A percentile compares a stretch with the other conserved stretches of the same genome.
phyloP scores from a whole-genome alignment of 2,329 filamentous ascomycete species.

The Incumbomyces lentus region DNA sequence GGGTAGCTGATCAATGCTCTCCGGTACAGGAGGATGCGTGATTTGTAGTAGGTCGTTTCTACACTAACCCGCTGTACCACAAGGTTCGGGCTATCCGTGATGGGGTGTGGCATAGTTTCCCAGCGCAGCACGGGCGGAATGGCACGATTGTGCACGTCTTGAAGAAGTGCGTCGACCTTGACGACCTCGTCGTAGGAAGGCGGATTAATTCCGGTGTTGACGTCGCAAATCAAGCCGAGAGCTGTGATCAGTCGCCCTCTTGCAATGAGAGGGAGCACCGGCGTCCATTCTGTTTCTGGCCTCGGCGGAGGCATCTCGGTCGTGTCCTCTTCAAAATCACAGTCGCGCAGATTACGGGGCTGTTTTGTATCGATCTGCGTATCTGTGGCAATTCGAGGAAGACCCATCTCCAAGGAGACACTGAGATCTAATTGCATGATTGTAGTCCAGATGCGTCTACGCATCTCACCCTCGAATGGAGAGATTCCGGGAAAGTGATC shows the following conservation, averaged over 20 bases:
- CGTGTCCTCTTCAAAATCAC: conserved; percentile 46
- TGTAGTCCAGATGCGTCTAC: conserved; percentile 32
- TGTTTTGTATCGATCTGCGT: conserved; percentile 49
- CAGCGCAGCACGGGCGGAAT: conserved; percentile 22
- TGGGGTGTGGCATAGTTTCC: conserved; percentile 22
- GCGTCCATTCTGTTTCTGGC: conserved; percentile 44
- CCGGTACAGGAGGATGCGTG: conserved; percentile 22
- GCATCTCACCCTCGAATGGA: conserved; percentile 46
- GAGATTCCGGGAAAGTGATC: conserved; percentile 43
- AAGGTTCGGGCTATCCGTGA: conserved; percentile 22
- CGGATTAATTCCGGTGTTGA: conserved; percentile 26
- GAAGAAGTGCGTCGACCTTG: conserved; percentile 27
- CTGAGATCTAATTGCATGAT: conserved; percentile 48
- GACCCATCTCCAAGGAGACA: conserved; percentile 52
- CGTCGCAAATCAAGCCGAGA: conserved; percentile 30
- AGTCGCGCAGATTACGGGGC: conserved; percentile 50
- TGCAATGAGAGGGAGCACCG: conserved; percentile 28
- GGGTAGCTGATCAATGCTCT: conserved; percentile 21
- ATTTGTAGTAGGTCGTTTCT: conserved; percentile 23
- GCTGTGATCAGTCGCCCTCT: conserved; percentile 28
- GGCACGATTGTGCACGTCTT: conserved; percentile 24
- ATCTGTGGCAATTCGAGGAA: conserved; percentile 50
- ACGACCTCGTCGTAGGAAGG: conserved; percentile 29
- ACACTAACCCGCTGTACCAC: conserved; percentile 22
- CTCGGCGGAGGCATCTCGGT: conserved; percentile 42